These are phyloP conservation scores for Schwanniomyces pseudopolymorphus DNA, from an alignment of 805 yeast genomes.

Conservation along the genomic window DNA sequence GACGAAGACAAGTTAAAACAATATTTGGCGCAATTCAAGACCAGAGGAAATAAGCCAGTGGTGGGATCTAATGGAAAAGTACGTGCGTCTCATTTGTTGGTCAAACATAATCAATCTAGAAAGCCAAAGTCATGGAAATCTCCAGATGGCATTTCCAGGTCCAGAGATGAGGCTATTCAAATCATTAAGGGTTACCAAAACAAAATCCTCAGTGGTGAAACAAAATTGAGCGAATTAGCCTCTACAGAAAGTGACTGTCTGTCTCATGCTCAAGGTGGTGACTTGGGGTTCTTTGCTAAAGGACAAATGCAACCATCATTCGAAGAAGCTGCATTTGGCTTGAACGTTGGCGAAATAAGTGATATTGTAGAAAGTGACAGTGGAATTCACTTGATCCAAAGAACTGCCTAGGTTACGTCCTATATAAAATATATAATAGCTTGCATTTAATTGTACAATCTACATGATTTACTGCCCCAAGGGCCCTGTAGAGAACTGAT, in stretches of 20 bases:
- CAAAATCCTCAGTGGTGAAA: slow-evolving; percentile 61
- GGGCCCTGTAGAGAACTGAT: not conserved
- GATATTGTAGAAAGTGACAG: slow-evolving; percentile 84
- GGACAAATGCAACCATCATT: slow-evolving; percentile 97
- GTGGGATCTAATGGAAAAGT: slow-evolving; percentile 53
- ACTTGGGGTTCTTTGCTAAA: slow-evolving; percentile 80
- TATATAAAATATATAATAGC: not conserved
- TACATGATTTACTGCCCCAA: too few species aligned
- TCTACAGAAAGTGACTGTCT: slow-evolving; percentile 84
- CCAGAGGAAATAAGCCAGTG: slow-evolving; percentile 46
- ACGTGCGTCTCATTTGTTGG: slow-evolving; percentile 75
- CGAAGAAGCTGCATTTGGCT: slow-evolving; percentile 80
- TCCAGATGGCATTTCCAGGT: slow-evolving; percentile 64
- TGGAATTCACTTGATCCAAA: slow-evolving; percentile 85
- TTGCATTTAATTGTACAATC: not conserved
- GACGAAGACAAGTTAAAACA: slow-evolving; percentile 56
- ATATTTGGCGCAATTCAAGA: slow-evolving; percentile 47
- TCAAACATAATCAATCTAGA: slow-evolving; percentile 81
- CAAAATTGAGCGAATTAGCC: slow-evolving; percentile 71
- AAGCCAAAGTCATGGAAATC: slow-evolving; percentile 92
- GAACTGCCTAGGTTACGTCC: slow-evolving; percentile 57
- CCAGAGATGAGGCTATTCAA: slow-evolving; percentile 80
- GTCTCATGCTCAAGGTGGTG: slow-evolving; percentile 86
- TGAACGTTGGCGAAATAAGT: slow-evolving; percentile 81
- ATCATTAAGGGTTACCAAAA: slow-evolving; percentile 58